Conservation (phyloP, 805 yeast species). For the Saturnispora quitensis region DNA sequence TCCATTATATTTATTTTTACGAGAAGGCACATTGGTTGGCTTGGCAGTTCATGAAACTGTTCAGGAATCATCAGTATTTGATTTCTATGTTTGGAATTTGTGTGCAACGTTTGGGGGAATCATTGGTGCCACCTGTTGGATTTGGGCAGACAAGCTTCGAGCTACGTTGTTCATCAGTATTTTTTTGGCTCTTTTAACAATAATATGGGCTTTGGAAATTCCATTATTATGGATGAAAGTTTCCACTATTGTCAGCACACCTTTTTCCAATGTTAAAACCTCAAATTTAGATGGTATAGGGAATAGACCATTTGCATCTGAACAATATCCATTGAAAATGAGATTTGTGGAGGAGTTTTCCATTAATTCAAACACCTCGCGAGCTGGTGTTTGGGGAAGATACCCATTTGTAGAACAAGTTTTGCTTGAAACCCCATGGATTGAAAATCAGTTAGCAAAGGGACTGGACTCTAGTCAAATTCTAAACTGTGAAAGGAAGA, state of each 20-base stretch:
- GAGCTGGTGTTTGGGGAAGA: constrained; percentile 32
- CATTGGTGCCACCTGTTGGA: constrained; percentile 5
- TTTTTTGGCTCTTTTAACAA: background rate
- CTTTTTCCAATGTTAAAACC: background rate
- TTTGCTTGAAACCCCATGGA: constrained; percentile 55
- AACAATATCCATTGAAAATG: constrained; percentile 57
- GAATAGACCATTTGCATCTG: constrained; percentile 23
- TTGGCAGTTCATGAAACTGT: constrained; percentile 63
- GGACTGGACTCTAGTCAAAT: background rate
- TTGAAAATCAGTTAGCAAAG: constrained; percentile 14
- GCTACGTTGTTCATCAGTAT: background rate
- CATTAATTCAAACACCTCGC: constrained; percentile 22
- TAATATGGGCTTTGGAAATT: constrained; percentile 37
- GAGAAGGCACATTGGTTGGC: constrained; percentile 45
- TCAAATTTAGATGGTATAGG: constrained; percentile 3
- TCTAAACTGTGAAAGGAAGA: constrained; percentile 25
- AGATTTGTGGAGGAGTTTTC: constrained; percentile 59
- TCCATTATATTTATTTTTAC: constrained; percentile 44
- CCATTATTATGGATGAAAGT: constrained; percentile 59
- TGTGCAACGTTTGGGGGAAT: constrained; percentile 29
- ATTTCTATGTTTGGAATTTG: constrained; percentile 30
- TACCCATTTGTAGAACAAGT: constrained; percentile 38
- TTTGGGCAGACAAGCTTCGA: constrained; percentile 5
- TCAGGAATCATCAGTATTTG: constrained; percentile 50
- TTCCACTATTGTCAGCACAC: background rate